phyloP scores from a whole-genome alignment of 2,329 filamentous ascomycete species.

The Trichothecium sympodiale region DNA sequence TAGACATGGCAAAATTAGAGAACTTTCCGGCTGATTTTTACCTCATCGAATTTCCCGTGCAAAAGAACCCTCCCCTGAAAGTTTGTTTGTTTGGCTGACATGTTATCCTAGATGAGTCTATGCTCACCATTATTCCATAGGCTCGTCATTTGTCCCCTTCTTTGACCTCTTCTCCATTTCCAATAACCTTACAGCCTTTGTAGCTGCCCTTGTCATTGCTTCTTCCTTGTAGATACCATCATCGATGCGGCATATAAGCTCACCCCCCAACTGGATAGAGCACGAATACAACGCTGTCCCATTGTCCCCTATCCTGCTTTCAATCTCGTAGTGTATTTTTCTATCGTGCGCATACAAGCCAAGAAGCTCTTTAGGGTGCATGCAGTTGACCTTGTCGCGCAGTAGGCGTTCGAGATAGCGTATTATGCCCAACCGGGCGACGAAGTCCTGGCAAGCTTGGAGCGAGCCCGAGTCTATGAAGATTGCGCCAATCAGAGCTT shows the following conservation, averaged over 20 bases:
- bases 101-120: no score
- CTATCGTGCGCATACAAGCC: constrained; percentile 42
- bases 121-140: no score
- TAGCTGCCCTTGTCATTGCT: constrained; percentile 43
- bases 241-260: constrained; percentile 30
- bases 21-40: no score
- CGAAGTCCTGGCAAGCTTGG: constrained; percentile 44
- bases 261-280: constrained; percentile 35
- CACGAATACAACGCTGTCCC: constrained; percentile 27
- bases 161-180: no score
- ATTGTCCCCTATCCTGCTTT: constrained; percentile 10
- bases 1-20: no score
- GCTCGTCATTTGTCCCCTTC: no score
- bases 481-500: constrained; percentile 69
- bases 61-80: no score
- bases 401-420: constrained; percentile 51
- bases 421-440: constrained; percentile 55
- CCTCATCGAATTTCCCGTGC: no score
- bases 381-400: constrained; percentile 41
- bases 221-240: constrained; percentile 39
- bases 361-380: constrained; percentile 59
- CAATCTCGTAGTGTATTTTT: constrained; percentile 42
- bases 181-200: constrained; percentile 31
- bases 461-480: constrained; percentile 69
- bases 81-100: no score